Evolutionary conservation across 495 filamentous ascomycete genomes (phyloP), one percentile per base, ranked within the genome.

Genomic region (Margaritispora aquatica): DNA sequence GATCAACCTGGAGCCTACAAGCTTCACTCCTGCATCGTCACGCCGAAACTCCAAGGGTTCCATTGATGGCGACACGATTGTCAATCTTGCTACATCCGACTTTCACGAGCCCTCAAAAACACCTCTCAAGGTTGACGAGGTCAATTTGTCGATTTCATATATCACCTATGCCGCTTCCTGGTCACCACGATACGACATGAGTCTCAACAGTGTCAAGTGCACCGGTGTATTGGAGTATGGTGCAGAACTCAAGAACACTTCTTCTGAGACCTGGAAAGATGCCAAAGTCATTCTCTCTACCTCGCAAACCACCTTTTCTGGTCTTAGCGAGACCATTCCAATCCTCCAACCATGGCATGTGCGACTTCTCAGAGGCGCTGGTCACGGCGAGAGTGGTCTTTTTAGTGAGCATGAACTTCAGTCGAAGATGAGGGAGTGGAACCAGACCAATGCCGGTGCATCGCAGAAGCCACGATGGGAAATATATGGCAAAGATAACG

Each of bases 241-340:
- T 47, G 86, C 87, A 1, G 81, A 83, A 56, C 78, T 87, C 60
- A 75, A 73, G 27, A 89, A 90, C 64, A 70, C 72, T 53, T 86
- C 83, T 0, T 83, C 81, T 0, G 87, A 90, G 70, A 83, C 78
- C 11, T 90, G 87, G 87, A 71, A 74, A 21, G 83, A 87, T 68
- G 77, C 82, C 57, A 81, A 80, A 54, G 71, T 90, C 24, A 79
- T 77, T 26, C 78, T 90, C 26, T 88, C 85, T 9, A 88, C 86
- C 0, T 87, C 84, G 1, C 84, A 88, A 66, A 82, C 86, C 7
- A 76, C 77, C 5, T 88, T 84, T 65, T 76, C 79, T 11, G 80
- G 83, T 15, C 70, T 88, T 7, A 76, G 77, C 22, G 85, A 87
- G 50, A 69, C 69, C 10, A 78, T 83, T 5, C 87, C 87, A 1